Evolutionary conservation across 805 yeast species (phyloP), one percentile per base, ranked within the genome.

Genomic region (Yamadazyma laniorum): DNA sequence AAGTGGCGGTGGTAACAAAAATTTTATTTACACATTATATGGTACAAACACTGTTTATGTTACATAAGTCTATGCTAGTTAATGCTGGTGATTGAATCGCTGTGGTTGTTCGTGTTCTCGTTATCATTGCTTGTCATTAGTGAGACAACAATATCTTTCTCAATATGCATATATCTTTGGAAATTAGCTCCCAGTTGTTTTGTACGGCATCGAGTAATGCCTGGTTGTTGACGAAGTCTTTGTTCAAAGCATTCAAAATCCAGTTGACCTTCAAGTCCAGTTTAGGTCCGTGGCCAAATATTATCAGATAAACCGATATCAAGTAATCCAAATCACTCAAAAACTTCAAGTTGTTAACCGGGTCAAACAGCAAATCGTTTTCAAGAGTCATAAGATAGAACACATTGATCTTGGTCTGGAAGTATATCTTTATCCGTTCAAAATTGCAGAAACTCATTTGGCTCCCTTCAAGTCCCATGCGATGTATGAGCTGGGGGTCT

Each of bases 361-460:
- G 19, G 26, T 51, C 39, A 15, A 48, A 47, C 6, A 13, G 16
- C 8, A 53, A 29, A 4, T 31, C 25, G 6, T 28, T 30, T 30
- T 53, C 58, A n/a, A 52, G 41, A n/a, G 38, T 35, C 45, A 51
- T 37, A 8, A 53, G 33, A 28, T 49, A 52, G 30, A 46, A 45
- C 12, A 47, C 37, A 15, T 42, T 50, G 17, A 53, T 43, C 18
- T 42, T 39, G 6, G 36, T 25, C 21, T 49, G 52, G 48, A 51
- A 48, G 32, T 46, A 41, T 18, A 35, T 25, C 31, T 53, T 53
- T 14, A 52, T 21, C 6, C 35, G 37, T 29, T 53, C 58, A 25
- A 51, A 49, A 26, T 52, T 53, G 18, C 42, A 37, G 29, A 34
- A 45, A 25, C 40, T 31, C 9, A 32, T 35, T 3, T 13, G 6